Evolutionary conservation across 192 early-diverging fungal genomes (phyloP).

Genomic region (Backusella tuberculispora): DNA sequence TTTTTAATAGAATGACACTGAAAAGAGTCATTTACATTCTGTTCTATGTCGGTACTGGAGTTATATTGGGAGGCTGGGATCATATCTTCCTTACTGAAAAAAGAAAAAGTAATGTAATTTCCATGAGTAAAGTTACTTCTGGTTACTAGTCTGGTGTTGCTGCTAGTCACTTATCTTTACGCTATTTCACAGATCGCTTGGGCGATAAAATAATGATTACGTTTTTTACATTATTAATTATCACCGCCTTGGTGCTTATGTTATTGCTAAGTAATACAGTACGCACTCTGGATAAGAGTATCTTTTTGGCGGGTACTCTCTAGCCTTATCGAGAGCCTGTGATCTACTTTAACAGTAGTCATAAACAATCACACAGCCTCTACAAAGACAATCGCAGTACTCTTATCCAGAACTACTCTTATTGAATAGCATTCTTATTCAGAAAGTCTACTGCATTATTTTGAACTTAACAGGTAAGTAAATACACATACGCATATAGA

Average conservation of each 20-base stretch:
- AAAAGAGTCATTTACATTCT: slow-evolving; percentile 28
- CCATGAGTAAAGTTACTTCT: slow-evolving; percentile 35
- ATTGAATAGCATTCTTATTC: too few species aligned
- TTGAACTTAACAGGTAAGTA: slow-evolving; percentile 23
- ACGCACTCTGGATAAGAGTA: too few species aligned
- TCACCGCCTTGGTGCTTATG: slow-evolving; percentile 6
- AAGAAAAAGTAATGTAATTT: slow-evolving; percentile 22
- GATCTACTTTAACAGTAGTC: too few species aligned
- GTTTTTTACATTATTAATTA: slow-evolving; percentile 8
- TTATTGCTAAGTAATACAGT: neutral
- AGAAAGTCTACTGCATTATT: too few species aligned
- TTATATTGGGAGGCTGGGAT: slow-evolving; percentile 41
- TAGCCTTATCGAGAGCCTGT: too few species aligned
- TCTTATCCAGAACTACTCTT: too few species aligned
- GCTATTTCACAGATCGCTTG: slow-evolving; percentile 31
- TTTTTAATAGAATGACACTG: slow-evolving; percentile 26
- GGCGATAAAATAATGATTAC: slow-evolving; percentile 38
- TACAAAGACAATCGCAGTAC: too few species aligned
- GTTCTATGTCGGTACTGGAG: slow-evolving; percentile 40
- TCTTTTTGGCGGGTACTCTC: too few species aligned
- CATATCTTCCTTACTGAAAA: slow-evolving; percentile 35
- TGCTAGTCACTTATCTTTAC: slow-evolving; percentile 32
- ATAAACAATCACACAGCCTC: too few species aligned
- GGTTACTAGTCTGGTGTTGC: slow-evolving; percentile 40
- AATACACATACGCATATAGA: neutral